These are phyloP conservation scores for Epichloe baconii DNA, from an alignment of 2,329 filamentous ascomycete genomes.

Conservation along the genomic window DNA sequence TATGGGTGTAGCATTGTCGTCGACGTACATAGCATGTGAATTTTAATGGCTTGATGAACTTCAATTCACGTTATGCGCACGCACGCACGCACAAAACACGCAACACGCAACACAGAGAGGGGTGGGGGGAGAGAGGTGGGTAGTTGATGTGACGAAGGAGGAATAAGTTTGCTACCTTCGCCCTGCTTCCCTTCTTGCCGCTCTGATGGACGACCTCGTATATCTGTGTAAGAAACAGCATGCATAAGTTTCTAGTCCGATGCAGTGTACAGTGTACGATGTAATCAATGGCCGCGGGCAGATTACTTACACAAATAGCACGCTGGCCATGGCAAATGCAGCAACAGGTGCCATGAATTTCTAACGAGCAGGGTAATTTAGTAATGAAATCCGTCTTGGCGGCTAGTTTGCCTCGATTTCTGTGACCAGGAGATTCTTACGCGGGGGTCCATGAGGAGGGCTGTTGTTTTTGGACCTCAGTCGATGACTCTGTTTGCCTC, in stretches of 20 bases:
- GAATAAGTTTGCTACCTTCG: slow-evolving; percentile 3
- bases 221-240: slow-evolving; percentile 15
- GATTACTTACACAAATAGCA: slow-evolving; percentile 31
- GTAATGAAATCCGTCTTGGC: not conserved
- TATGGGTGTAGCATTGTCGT: slow-evolving; percentile 7
- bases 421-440: slow-evolving; percentile 8
- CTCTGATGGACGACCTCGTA: slow-evolving; percentile 28
- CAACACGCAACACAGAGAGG: too few species aligned
- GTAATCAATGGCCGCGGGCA: not conserved
- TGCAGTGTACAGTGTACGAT: not conserved
- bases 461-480: not conserved
- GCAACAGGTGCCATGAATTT: slow-evolving; percentile 36
- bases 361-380: slow-evolving; percentile 12
- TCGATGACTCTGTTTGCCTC: too few species aligned
- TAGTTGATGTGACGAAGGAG: not conserved
- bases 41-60: not conserved
- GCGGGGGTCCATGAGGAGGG: slow-evolving; percentile 16
- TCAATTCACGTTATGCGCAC: not conserved
- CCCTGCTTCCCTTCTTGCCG: slow-evolving; percentile 21
- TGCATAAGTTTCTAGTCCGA: not conserved
- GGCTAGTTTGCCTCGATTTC: not conserved
- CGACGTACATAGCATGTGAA: slow-evolving; percentile 7
- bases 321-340: slow-evolving; percentile 39
- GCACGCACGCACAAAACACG: too few species aligned
- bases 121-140: too few species aligned